These are phyloP conservation scores for Diaporthe ampelina DNA, from an alignment of 2,329 filamentous ascomycete genomes.

Conservation along the genomic window DNA sequence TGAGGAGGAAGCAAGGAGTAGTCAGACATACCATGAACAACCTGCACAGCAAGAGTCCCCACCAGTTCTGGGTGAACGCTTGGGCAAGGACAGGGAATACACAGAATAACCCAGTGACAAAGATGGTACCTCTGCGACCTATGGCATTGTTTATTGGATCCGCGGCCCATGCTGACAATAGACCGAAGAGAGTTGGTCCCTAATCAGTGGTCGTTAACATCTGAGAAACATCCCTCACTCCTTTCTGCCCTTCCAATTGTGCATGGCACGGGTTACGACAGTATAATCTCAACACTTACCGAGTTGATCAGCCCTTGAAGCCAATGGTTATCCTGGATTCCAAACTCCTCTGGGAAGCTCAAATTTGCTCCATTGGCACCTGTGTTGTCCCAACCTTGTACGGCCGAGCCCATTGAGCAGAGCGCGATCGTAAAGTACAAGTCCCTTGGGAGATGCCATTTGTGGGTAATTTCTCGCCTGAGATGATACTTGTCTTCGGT, in stretches of 20 bases:
- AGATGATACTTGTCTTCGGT: conserved; percentile 55
- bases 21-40: conserved; percentile 48
- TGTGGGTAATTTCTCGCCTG: conserved; percentile 74
- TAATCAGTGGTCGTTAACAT: background rate
- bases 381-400: conserved; percentile 61
- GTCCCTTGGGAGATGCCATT: conserved; percentile 73
- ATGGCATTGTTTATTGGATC: conserved; percentile 64
- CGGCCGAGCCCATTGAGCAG: conserved; percentile 69
- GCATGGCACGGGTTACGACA: too few relatives aligned
- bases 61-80: conserved; percentile 66
- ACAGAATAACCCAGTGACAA: conserved; percentile 68
- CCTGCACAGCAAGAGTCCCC: conserved; percentile 62
- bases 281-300: conserved; percentile 44
- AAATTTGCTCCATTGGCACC: conserved; percentile 62
- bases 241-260: too few relatives aligned
- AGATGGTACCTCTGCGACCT: conserved; percentile 65
- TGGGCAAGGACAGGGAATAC: conserved; percentile 68
- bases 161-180: conserved; percentile 74
- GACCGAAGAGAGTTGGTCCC: conserved; percentile 45
- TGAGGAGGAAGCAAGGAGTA: conserved; percentile 51
- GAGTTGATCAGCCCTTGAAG: conserved; percentile 77
- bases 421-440: conserved; percentile 75
- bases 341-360: conserved; percentile 68
- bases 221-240: background rate
- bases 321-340: conserved; percentile 58